Evolutionary conservation across 1,284 basidiomycete genomes (phyloP).

Genomic region (Naganishia albida): DNA sequence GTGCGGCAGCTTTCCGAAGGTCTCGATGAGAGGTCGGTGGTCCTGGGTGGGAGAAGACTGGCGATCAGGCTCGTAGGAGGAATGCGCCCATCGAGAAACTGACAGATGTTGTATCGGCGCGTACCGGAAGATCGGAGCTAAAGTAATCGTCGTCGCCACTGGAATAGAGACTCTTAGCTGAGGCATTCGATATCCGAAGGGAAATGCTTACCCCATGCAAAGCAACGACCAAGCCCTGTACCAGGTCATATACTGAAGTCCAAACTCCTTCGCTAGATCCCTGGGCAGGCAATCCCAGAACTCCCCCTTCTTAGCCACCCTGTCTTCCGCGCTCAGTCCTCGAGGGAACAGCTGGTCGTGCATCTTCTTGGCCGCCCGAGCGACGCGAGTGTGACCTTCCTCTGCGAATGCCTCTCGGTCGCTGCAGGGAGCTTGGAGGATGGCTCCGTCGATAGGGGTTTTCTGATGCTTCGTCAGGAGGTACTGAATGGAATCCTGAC

Average conservation of each 20-base stretch:
- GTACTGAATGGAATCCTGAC: constrained; percentile 53
- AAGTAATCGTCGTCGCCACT: constrained; percentile 56
- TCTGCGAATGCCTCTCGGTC: constrained; percentile 47
- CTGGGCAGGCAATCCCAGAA: constrained; percentile 40
- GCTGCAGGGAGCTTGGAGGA: constrained; percentile 54
- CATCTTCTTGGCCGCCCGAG: constrained; percentile 16
- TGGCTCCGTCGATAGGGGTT: constrained; percentile 45
- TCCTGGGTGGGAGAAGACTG: not conserved
- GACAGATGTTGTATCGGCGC: constrained; percentile 21
- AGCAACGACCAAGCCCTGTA: constrained; percentile 46
- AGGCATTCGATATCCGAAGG: not conserved
- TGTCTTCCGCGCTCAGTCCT: constrained; percentile 37
- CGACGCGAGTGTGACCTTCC: constrained; percentile 14
- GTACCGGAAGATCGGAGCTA: constrained; percentile 46
- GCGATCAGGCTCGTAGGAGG: not conserved
- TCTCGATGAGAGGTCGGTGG: constrained; percentile 46
- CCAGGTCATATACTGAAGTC: constrained; percentile 41
- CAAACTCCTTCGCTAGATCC: constrained; percentile 38
- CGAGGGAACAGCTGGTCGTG: constrained; percentile 34
- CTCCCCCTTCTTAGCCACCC: constrained; percentile 42
- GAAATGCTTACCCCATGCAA: constrained; percentile 42
- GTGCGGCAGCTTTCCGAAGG: constrained; percentile 46
- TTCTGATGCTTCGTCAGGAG: constrained; percentile 36
- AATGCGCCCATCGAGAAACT: not conserved
- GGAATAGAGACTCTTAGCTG: not conserved